Conservation (phyloP, 345 rosid genomes). For the Eucalyptus sideroxylon region DNA sequence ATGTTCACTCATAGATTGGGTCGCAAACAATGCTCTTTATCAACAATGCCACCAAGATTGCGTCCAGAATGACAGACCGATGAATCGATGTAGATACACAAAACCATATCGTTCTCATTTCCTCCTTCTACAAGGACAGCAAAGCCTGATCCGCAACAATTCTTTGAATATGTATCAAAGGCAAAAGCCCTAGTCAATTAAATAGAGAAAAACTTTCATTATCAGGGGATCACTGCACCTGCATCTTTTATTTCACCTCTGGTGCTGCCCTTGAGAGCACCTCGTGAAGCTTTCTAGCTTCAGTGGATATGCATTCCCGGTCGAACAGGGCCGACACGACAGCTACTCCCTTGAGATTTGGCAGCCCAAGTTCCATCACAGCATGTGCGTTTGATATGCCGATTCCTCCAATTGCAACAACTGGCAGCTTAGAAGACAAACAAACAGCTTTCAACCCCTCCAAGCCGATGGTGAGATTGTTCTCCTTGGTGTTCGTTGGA, state of each 20-base stretch:
- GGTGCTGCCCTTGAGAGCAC: constrained; percentile 17
- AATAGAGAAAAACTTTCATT: background rate
- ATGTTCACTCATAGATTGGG: fast-evolving
- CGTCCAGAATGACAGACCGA: background rate
- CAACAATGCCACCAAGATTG: background rate
- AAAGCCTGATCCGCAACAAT: background rate
- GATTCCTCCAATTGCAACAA: constrained; percentile 88
- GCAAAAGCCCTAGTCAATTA: background rate
- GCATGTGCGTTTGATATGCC: constrained; percentile 41
- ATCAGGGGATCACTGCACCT: background rate
- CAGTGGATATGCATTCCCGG: constrained; percentile 33
- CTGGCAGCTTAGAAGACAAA: constrained; percentile 60
- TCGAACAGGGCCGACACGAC: constrained; percentile 79
- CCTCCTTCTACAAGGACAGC: background rate
- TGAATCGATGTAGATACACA: background rate
- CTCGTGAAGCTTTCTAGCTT: constrained; percentile 35
- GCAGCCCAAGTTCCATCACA: constrained; percentile 34
- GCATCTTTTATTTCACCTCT: background rate
- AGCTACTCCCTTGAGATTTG: constrained; percentile 74
- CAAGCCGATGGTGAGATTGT: constrained; percentile 66
- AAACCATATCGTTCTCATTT: background rate
- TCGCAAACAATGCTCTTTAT: no score
- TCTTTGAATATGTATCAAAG: background rate
- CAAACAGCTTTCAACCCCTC: constrained; percentile 75
- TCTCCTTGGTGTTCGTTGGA: constrained; percentile 65